Evolutionary conservation across 2,329 filamentous ascomycete species (phyloP), one percentile per base, ranked within the genome.

Genomic region (Aspergillus aculeatus): DNA sequence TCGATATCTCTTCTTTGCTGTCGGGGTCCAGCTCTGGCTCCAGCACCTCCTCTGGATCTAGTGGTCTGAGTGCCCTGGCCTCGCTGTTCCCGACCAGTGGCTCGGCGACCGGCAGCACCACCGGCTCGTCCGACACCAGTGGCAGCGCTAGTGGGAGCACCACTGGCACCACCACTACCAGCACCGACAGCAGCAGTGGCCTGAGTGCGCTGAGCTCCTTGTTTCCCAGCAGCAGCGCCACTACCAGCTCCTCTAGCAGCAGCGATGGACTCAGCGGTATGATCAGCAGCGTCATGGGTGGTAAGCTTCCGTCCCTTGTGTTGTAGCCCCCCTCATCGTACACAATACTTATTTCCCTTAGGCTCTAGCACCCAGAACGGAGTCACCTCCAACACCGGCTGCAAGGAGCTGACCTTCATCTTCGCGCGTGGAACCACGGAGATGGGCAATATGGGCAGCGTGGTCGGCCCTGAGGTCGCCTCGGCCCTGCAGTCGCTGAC

Each of bases 351-450:
- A 50, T 23, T 2, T 10, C 4, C 2, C 5, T n/a, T 52, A 60
- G 68, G 69, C 26, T 68, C 68, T n/a, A 70, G 54, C 4, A 72
- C 68, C 7, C 74, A 76, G 50, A 79, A 79, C 61, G 77, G 75
- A 10, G 71, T 80, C 35, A 71, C 68, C 9, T 65, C 74, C 47
- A 74, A 76, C 60, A 69, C 61, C 21, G 75, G 70, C 66, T 80
- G 78, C 69, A 72, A 78, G 51, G 71, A 73, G 2, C 62, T 79
- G 63, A 80, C 78, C 2, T 71, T 80, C 54, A 75, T 80, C 55
- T 80, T 78, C 56, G 78, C 78, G 16, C 77, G 78, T 31, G 78
- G 78, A 19, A 79, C 76, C 1, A 68, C 66, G 11, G 78, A 80
- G 62, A 29, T 64, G 3, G 78, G 78, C 3, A 81, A 80, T 59